A percentile compares a stretch with the other conserved stretches of the same genome.
Evolutionary conservation across 169 alveolate species (phyloP).

Genomic region (Plasmodium vinckei): DNA sequence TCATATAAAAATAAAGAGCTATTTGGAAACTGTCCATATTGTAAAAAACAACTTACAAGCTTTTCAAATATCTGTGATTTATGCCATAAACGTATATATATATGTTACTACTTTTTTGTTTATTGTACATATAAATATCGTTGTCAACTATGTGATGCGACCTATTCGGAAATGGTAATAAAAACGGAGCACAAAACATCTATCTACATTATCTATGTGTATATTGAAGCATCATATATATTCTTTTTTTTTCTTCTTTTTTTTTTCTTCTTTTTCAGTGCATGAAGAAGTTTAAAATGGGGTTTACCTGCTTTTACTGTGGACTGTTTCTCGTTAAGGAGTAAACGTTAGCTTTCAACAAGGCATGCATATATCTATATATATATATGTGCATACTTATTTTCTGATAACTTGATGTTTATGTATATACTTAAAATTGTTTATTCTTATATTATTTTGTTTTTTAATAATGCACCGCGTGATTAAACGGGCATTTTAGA

Average conservation of each 20-base stretch:
- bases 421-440: too few species aligned
- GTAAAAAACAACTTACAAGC: conserved; percentile 19
- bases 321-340: conserved; percentile 50
- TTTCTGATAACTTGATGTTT: too few species aligned
- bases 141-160: conserved; percentile 74
- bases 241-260: conserved; percentile 14
- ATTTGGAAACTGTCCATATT: conserved; percentile 74
- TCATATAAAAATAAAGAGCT: conserved; percentile 34
- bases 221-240: not conserved
- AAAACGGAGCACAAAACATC: not conserved
- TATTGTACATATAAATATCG: conserved; percentile 66
- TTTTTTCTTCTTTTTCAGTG: conserved; percentile 37
- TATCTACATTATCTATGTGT: not conserved
- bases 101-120: conserved; percentile 53
- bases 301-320: conserved; percentile 71
- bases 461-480: too few species aligned
- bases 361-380: not conserved
- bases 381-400: too few species aligned
- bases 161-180: conserved; percentile 67
- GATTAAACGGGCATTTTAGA: not conserved
- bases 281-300: conserved; percentile 37
- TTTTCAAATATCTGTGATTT: conserved; percentile 36
- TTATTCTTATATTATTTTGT: too few species aligned
- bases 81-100: conserved; percentile 33
- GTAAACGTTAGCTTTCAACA: not conserved